Percentiles rank a stretch among this genome's conserved stretches.
phyloP scores from a whole-genome alignment of 2,329 filamentous ascomycete genomes.

The Thermothelomyces thermophilus region DNA sequence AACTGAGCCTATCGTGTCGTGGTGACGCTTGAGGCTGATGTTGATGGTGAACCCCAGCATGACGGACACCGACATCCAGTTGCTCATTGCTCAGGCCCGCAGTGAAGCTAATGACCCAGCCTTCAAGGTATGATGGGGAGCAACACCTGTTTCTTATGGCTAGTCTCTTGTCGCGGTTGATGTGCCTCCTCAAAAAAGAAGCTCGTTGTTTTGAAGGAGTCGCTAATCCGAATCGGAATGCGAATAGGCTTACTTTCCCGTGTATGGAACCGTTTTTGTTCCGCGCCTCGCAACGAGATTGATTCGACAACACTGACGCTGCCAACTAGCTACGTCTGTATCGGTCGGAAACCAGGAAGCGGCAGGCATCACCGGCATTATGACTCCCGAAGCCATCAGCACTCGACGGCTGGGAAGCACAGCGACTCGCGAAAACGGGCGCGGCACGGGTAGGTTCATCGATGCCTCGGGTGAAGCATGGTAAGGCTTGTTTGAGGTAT shows the following conservation, averaged over 20 bases:
- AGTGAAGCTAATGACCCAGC: conserved; percentile 46
- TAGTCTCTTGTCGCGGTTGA: not conserved
- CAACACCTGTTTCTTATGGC: not conserved
- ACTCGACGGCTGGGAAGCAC: conserved; percentile 20
- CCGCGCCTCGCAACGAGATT: conserved; percentile 14
- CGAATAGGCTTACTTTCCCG: conserved; percentile 51
- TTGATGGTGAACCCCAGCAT: conserved; percentile 37
- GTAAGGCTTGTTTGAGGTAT: not conserved
- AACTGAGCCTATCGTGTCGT: not conserved
- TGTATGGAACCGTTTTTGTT: conserved; percentile 38
- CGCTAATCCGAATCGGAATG: conserved; percentile 5
- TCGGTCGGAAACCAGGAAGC: conserved; percentile 49
- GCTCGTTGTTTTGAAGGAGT: not conserved
- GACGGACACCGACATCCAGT: conserved; percentile 50
- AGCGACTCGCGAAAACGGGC: conserved; percentile 25
- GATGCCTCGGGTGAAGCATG: not conserved
- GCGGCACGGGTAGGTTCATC: conserved; percentile 15
- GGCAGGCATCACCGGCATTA: conserved; percentile 18
- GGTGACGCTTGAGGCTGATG: not conserved
- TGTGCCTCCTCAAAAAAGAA: not conserved
- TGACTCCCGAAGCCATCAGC: conserved; percentile 19
- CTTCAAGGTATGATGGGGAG: conserved; percentile 43
- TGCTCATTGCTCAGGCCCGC: conserved; percentile 50
- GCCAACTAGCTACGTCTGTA: conserved; percentile 51
- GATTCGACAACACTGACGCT: conserved; percentile 3